A percentile compares a stretch with the other conserved stretches of the same genome.
phyloP scores from a whole-genome alignment of 345 rosid species.

The Nephelium lappaceum region DNA sequence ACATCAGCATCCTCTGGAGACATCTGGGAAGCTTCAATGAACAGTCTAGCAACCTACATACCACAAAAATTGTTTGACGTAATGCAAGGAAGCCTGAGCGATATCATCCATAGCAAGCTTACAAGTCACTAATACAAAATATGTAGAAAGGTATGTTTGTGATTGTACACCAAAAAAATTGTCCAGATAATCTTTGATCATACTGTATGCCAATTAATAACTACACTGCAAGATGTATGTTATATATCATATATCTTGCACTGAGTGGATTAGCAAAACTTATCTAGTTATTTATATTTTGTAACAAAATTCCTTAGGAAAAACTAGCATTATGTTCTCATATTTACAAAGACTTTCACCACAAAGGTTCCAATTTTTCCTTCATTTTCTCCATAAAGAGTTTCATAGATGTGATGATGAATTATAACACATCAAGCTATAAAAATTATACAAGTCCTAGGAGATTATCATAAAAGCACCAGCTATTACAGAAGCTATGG shows the following conservation, averaged over 20 bases:
- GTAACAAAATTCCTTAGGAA: neutral
- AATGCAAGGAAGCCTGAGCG: neutral
- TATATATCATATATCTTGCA: neutral
- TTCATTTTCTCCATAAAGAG: neutral
- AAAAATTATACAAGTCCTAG: neutral
- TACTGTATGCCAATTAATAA: neutral
- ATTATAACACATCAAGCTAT: neutral
- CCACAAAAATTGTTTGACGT: slow-evolving; percentile 11
- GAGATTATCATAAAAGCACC: slow-evolving; percentile 4
- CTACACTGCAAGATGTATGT: neutral
- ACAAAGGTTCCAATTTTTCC: neutral
- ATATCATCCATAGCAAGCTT: neutral
- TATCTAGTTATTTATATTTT: neutral
- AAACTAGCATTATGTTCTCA: neutral
- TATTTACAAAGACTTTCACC: slow-evolving; percentile 1
- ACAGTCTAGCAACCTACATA: slow-evolving; percentile 74
- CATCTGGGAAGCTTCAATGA: slow-evolving; percentile 82
- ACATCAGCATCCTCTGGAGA: slow-evolving; percentile 99
- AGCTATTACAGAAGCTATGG: neutral
- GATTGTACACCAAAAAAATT: neutral
- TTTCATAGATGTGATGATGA: neutral
- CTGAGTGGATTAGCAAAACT: neutral
- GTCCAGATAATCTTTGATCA: neutral
- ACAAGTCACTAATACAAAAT: neutral
- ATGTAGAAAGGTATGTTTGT: neutral